Evolutionary conservation across 2,329 filamentous ascomycete genomes (phyloP).

Genomic region (Fusarium coicis): DNA sequence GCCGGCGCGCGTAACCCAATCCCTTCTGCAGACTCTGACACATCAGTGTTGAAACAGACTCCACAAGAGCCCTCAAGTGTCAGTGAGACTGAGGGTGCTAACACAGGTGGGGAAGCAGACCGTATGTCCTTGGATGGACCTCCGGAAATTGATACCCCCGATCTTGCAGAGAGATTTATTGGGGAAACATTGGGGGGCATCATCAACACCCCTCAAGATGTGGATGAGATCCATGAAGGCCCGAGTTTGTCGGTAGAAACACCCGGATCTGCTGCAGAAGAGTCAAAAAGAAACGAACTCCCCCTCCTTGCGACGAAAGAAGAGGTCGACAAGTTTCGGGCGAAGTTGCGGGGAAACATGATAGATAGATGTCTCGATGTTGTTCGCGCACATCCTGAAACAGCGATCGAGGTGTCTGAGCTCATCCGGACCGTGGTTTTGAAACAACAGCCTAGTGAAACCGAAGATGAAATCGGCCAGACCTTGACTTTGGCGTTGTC

Average conservation of each 20-base stretch:
- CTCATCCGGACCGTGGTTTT: conserved; percentile 80
- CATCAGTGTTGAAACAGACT: conserved; percentile 46
- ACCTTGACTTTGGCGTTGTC: conserved; percentile 88
- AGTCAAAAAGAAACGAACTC: conserved; percentile 23
- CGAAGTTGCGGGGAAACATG: conserved; percentile 77
- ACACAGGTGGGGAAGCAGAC: conserved; percentile 47
- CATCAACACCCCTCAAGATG: conserved; percentile 40
- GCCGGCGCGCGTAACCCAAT: conserved; percentile 74
- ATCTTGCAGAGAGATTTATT: conserved; percentile 39
- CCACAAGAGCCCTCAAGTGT: conserved; percentile 21
- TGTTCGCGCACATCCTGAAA: conserved; percentile 85
- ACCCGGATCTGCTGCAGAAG: conserved; percentile 17
- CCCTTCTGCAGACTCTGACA: conserved; percentile 66
- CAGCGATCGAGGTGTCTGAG: conserved; percentile 91
- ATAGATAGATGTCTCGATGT: conserved; percentile 93
- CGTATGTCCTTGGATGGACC: conserved; percentile 52
- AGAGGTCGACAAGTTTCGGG: conserved; percentile 80
- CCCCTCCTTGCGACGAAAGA: conserved; percentile 65
- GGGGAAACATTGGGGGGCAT: conserved; percentile 46
- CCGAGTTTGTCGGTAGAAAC: conserved; percentile 38
- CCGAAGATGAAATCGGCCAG: conserved; percentile 78
- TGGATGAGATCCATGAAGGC: conserved; percentile 35
- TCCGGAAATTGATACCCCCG: conserved; percentile 42
- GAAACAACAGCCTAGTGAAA: conserved; percentile 64
- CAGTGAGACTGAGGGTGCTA: conserved; percentile 40